Evolutionary conservation across 306 rosid genomes (phyloP).

Genomic region (Cucurbita pepo): DNA sequence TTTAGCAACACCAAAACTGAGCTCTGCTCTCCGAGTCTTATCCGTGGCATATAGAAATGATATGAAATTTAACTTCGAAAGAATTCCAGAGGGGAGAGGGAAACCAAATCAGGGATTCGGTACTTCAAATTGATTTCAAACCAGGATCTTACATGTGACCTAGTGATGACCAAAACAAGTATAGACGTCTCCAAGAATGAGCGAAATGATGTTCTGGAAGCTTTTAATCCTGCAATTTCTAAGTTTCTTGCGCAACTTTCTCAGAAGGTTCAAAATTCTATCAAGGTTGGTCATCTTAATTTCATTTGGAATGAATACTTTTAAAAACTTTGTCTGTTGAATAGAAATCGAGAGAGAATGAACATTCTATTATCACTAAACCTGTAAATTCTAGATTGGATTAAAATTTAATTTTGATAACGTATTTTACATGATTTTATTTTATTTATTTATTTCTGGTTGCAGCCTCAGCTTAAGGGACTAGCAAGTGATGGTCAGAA

Average conservation of each 20-base stretch:
- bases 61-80: background rate
- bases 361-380: background rate
- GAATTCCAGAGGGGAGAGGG: background rate
- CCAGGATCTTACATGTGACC: conserved; percentile 38
- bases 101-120: background rate
- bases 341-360: background rate
- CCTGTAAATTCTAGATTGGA: background rate
- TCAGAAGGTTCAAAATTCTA: conserved; percentile 41
- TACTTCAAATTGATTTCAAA: background rate
- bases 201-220: conserved; percentile 22
- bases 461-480: conserved; percentile 54
- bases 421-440: background rate
- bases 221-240: conserved; percentile 32
- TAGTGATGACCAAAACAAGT: conserved; percentile 23
- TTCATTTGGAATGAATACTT: background rate
- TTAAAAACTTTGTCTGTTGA: background rate
- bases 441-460: background rate
- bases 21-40: background rate
- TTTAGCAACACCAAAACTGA: background rate
- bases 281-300: conserved; percentile 36
- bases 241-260: conserved; percentile 54
- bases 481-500: conserved; percentile 31
- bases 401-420: background rate
- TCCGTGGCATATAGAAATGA: background rate
- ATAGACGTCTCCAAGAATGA: conserved; percentile 22